Evolutionary conservation across 1,139 yeast species (phyloP).

Genomic region (Candida dubliniensis): DNA sequence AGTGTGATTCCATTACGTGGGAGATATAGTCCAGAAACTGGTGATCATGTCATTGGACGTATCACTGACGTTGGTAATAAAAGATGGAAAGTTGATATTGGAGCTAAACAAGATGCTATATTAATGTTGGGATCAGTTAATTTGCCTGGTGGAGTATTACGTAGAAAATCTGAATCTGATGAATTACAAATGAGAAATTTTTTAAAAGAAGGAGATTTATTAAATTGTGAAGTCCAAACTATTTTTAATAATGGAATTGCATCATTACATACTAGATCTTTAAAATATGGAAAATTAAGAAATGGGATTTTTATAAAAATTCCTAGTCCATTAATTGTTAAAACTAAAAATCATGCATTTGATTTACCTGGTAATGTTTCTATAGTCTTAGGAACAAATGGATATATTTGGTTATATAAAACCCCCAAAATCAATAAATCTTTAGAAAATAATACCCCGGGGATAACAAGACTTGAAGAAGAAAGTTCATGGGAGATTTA

Average conservation of each 20-base stretch:
- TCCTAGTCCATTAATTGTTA: constrained; percentile 77
- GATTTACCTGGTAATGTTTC: constrained; percentile 89
- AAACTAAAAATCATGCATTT: constrained; percentile 85
- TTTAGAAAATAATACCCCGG: constrained; percentile 18
- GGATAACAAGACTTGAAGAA: constrained; percentile 86
- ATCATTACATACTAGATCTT: constrained; percentile 89
- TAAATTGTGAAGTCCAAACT: constrained; percentile 95
- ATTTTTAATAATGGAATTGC: constrained; percentile 90
- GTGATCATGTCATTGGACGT: constrained; percentile 93
- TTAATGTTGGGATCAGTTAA: constrained; percentile 94
- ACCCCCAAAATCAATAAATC: constrained; percentile 42
- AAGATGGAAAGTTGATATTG: constrained; percentile 97
- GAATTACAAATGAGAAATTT: constrained; percentile 95
- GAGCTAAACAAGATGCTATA: constrained; percentile 88
- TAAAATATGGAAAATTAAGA: constrained; percentile 91
- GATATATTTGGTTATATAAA: constrained; percentile 89
- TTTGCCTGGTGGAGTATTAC: constrained; percentile 92
- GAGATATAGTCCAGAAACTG: constrained; percentile 88
- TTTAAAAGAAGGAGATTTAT: constrained; percentile 93
- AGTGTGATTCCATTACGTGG: constrained; percentile 88
- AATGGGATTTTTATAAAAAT: constrained; percentile 83
- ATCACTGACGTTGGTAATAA: constrained; percentile 92
- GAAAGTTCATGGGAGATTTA: constrained; percentile 96
- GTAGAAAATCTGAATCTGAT: constrained; percentile 93
- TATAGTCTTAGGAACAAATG: constrained; percentile 89